These are phyloP conservation scores for Aspergillus unguis DNA, from an alignment of 2,329 filamentous ascomycete species.

Conservation along the genomic window DNA sequence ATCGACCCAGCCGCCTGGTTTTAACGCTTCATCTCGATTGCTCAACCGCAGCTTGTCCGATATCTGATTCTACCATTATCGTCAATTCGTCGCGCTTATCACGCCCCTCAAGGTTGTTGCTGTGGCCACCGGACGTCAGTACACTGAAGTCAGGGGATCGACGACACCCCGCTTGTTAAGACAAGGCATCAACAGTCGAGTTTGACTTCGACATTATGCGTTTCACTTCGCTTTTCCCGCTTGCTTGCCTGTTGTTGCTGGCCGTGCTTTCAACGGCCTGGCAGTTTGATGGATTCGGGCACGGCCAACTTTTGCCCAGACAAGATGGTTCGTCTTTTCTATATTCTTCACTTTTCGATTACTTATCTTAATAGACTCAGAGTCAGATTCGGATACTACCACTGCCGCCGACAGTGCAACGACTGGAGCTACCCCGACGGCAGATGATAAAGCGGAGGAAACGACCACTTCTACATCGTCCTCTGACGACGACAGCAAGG, in stretches of 20 bases:
- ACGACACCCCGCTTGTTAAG: not conserved
- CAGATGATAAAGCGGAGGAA: conserved; percentile 12
- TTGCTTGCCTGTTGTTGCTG: conserved; percentile 35
- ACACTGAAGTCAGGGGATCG: not conserved
- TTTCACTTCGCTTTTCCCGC: conserved; percentile 25
- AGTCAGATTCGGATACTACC: conserved; percentile 10
- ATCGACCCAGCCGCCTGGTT: not conserved
- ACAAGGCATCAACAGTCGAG: not conserved
- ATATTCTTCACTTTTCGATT: not conserved
- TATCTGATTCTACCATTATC: not conserved
- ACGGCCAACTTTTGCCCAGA: conserved; percentile 23
- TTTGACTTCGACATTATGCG: conserved; percentile 29
- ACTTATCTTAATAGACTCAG: not conserved
- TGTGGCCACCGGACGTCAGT: not conserved
- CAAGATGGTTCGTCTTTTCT: conserved; percentile 23
- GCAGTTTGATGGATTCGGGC: conserved; percentile 21
- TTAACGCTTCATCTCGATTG: not conserved
- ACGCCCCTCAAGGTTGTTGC: conserved; percentile 7
- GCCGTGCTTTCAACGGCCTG: conserved; percentile 31
- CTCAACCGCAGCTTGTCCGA: not conserved
- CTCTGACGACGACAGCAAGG: conserved; percentile 9
- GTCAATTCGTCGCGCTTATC: not conserved
- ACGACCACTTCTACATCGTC: conserved; percentile 19
- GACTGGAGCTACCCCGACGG: conserved; percentile 15
- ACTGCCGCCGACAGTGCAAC: conserved; percentile 21